Evolutionary conservation across 2,329 filamentous ascomycete genomes (phyloP), one percentile per base, ranked within the genome.

Genomic region (Ciborinia camelliae): DNA sequence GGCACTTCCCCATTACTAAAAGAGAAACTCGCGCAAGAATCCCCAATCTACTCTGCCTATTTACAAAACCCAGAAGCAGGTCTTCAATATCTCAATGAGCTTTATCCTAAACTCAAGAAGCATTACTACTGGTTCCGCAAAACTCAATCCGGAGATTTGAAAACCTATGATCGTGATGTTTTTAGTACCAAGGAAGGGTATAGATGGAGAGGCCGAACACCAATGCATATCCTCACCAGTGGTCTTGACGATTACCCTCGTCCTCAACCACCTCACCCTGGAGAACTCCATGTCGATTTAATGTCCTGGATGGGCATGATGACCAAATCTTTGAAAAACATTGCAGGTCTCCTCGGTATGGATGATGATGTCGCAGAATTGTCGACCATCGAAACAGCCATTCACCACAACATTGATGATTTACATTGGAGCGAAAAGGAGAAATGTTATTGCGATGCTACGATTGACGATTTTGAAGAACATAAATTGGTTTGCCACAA

Each of bases 281-380:
- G 92, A 73, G 95, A 99, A 84, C 84, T 99, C 58, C 94, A 99
- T 76, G 88, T 96, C 37, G 95, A 99, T 77, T 82, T 98, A 62
- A 90, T 99, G 76, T 91, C 91, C 61, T 99, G 95, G 95, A 90
- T 99, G 79, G 95, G 94, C n/a, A 86, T 97, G 80, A 96, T 97
- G 91, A 89, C 91, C 48, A 87, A 89, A 69, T 89, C 90, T n/a
- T 85, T 99, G 63, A 84, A 87, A 72, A 90, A 89, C 70, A 90
- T 97, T 71, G 91, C 92, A 1, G 80, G 85, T 53, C 85, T 87
- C 32, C 83, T 98, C n/a, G 88, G 85, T 54, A 84, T 92, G 69
- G 78, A 79, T 0, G 92, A 97, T 41, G 94, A 98, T 70, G 88
- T 84, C 0, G 82, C 84, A 28, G 86, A 90, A 72, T 91, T 94